A percentile compares a stretch with the other conserved stretches of the same genome.
Conservation (phyloP, 176 grass and related monocot genomes). For the Musa itinerans region DNA sequence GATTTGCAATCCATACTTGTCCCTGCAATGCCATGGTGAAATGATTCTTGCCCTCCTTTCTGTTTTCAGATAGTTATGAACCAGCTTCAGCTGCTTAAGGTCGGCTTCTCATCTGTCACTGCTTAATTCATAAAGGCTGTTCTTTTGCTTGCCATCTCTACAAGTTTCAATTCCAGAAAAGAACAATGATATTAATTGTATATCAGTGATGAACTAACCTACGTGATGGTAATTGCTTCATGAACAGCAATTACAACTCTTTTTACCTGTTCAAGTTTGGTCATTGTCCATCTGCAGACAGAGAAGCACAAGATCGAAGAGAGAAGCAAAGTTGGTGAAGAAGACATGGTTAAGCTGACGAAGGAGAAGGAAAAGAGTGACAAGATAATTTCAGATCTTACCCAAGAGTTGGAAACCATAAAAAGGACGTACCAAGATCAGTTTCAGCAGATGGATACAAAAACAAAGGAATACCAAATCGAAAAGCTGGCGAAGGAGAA, state of each 20-base stretch:
- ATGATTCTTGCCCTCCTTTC: background rate
- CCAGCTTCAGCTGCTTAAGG: slow-evolving; percentile 67
- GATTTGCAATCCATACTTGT: background rate
- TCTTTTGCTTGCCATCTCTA: background rate
- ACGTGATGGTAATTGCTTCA: background rate
- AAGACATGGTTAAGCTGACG: slow-evolving; percentile 45
- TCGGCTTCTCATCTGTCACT: slow-evolving; percentile 27
- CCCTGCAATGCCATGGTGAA: background rate
- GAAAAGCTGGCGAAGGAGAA: slow-evolving; percentile 49
- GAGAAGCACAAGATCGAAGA: slow-evolving; percentile 81
- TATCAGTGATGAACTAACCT: too few relatives aligned
- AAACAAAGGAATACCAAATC: slow-evolving; percentile 30
- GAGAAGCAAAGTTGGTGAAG: slow-evolving; percentile 53
- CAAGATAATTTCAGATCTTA: slow-evolving; percentile 44
- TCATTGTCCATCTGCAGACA: slow-evolving; percentile 37
- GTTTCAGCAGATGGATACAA: slow-evolving; percentile 35
- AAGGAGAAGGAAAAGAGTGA: slow-evolving; percentile 70
- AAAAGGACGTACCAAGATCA: slow-evolving; percentile 58
- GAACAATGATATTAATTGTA: too few relatives aligned
- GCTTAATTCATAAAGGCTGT: background rate
- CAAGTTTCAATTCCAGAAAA: background rate
- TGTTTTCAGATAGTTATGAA: slow-evolving; percentile 68
- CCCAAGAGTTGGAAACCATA: slow-evolving; percentile 60
- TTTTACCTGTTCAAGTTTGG: slow-evolving; percentile 2
- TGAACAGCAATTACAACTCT: background rate